Base-by-base conservation (phyloP, 73 alveolate species). In the Blepharisma stoltei region DNA sequence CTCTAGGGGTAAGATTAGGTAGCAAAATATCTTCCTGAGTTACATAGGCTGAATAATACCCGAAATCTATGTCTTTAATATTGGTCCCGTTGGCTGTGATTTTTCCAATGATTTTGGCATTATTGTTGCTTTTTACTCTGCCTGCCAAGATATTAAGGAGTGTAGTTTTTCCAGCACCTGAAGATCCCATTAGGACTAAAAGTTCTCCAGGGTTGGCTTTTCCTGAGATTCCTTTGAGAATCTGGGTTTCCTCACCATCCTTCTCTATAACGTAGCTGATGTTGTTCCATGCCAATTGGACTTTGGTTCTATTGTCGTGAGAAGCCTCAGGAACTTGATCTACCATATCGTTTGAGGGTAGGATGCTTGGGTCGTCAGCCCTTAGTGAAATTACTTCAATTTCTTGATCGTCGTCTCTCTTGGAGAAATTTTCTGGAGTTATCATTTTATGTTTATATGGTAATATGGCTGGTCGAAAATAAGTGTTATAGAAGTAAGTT, bases 131-230 rank as follows among this genome's bases (percentile, higher is more conserved):
- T 14, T 23, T 68, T 0, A 75, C 41, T 69, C 87, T 67, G 1
- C 70, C 67, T 6, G 81, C 46, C 37, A 80, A 25, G 1, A 47
- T 48, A 67, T 80, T 80, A 6, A 80, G 70, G 14, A 80, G 77
- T 6, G 81, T 80, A 4, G 87, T 80, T 43, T 80, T 80, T 18
- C 87, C 87, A 25, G 81, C 76, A 0, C 87, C 87, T 21, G 87
- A 80, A 7, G 87, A 55, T 0, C 87, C 87, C 87, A 80, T 80
- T 37, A 80, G 52, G 70, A 69, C 70, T 38, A 54, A 6, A n/a
- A 54, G 69, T 20, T 81, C 79, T 5, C 79, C 79, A 0, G 88
- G 88, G 38, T 41, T 49, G 1, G 87, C 87, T 38, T 55, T 69
- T 6, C 87, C 87, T 9, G 41, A 32, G 41, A n/a, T 20, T 52